These are phyloP conservation scores for Metarhizium anisopliae DNA, from an alignment of 2,329 filamentous ascomycete genomes.

Conservation along the genomic window DNA sequence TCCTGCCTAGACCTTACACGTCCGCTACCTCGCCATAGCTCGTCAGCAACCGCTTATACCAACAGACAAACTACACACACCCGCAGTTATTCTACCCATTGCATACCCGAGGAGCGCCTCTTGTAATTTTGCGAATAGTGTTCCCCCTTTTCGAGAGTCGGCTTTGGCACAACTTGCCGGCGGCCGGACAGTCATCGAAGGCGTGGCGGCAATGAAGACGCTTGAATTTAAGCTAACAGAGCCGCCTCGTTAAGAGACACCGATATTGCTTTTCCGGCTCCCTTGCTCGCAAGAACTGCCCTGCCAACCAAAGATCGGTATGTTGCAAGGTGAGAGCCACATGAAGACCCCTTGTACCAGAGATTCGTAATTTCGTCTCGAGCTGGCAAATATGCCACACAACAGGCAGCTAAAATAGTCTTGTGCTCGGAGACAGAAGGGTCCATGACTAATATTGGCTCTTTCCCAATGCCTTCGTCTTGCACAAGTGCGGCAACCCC, in stretches of 20 bases:
- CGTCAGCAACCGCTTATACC: too few relatives aligned
- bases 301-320: slow-evolving; percentile 27
- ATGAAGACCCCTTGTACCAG: slow-evolving; percentile 73
- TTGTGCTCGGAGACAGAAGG: slow-evolving; percentile 74
- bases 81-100: too few relatives aligned
- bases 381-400: slow-evolving; percentile 78
- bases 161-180: background rate
- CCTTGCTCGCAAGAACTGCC: slow-evolving; percentile 33
- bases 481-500: slow-evolving; percentile 76
- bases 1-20: too few relatives aligned
- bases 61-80: too few relatives aligned
- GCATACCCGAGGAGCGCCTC: too few relatives aligned
- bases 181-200: background rate
- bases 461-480: slow-evolving; percentile 19
- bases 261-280: slow-evolving; percentile 21
- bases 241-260: slow-evolving; percentile 28
- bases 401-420: slow-evolving; percentile 71
- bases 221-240: background rate
- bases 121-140: too few relatives aligned
- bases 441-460: slow-evolving; percentile 58
- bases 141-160: background rate
- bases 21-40: too few relatives aligned
- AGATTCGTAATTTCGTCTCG: slow-evolving; percentile 90
- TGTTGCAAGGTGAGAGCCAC: slow-evolving; percentile 26
- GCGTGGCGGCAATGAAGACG: background rate